Base-by-base conservation (phyloP, 1,139 yeast genomes). In the Taphrina sp. region DNA sequence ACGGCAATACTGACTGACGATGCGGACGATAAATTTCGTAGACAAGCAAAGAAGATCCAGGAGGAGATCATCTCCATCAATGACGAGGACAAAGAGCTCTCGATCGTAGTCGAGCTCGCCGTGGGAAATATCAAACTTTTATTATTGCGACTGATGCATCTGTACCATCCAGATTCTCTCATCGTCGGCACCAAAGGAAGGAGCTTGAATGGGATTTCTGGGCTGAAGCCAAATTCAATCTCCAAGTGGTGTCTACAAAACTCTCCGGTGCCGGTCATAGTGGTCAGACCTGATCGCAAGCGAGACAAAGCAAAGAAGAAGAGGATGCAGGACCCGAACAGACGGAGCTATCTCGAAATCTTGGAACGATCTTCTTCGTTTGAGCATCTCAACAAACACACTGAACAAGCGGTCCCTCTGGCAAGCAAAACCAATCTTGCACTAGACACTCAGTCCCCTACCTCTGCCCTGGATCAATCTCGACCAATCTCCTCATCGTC, bases 211-310 rank as follows among this genome's bases (percentile, higher is more conserved):
- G 74, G 76, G 0, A 74, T 79, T 54, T 76, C 74, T 39, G 75
- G 77, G 36, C 71, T 77, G 12, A 69, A 81, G 43, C 73, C 74
- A 1, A 73, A 74, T 3, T 69, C 72, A 1, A 66, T 71, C 5
- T 80, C 85, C 3, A 82, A 81, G 65, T 78, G 81, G 66, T 83
- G 83, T 62, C 69, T 83, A 39, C 83, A 82, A 65, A 81, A 78
- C 64, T 83, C 86, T 0, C 75, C 80, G 19, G 81, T 83, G 0
- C 89, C 89, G 0, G 87, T 82, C 3, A 76, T 82, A 45, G 79
- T 82, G 8, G 85, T 83, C 7, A 80, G 82, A 60, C 85, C 86
- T 1, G 70, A 70, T 19, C 76, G 78, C 62, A 73, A 73, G 53
- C 64, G 72, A 1, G 66, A 65, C 43, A 66, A 66, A 58, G 64